phyloP scores from a whole-genome alignment of 2,329 filamentous ascomycete genomes.

The Colletotrichum sp. region DNA sequence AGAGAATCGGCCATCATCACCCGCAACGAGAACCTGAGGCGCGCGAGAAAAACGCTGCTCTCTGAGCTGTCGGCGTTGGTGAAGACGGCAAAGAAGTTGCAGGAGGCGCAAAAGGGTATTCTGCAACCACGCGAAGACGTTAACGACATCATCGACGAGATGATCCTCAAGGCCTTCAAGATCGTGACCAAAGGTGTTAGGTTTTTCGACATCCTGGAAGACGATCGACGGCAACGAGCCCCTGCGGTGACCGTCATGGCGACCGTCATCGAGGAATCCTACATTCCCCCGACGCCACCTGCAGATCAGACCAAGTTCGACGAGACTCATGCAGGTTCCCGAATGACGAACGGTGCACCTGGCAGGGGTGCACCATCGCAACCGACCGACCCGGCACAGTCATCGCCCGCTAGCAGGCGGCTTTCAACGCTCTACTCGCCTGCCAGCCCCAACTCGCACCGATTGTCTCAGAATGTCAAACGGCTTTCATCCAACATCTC shows the following conservation, averaged over 20 bases:
- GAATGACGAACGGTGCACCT: conserved; percentile 35
- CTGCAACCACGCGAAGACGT: conserved; percentile 58
- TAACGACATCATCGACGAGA: conserved; percentile 85
- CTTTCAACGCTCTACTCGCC: conserved; percentile 49
- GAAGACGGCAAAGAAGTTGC: conserved; percentile 84
- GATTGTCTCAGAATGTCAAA: conserved; percentile 46
- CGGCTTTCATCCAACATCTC: conserved; percentile 62
- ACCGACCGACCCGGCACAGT: conserved; percentile 40
- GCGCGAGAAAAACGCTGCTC: conserved; percentile 84
- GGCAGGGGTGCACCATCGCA: conserved; percentile 39
- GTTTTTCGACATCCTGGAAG: conserved; percentile 86
- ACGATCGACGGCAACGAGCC: conserved; percentile 56
- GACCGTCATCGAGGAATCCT: conserved; percentile 62
- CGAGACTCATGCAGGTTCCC: conserved; percentile 46
- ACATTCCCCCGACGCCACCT: conserved; percentile 67
- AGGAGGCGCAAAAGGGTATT: conserved; percentile 68
- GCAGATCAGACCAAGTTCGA: conserved; percentile 61
- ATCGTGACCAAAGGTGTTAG: conserved; percentile 90
- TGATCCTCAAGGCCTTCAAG: conserved; percentile 92
- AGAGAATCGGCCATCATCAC: conserved; percentile 79
- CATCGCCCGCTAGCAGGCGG: conserved; percentile 45
- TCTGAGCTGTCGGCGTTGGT: conserved; percentile 90
- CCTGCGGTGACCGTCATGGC: conserved; percentile 64
- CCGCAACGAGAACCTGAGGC: conserved; percentile 76
- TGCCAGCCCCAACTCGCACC: conserved; percentile 31